These are phyloP conservation scores for Hippophae tibetana DNA, from an alignment of 306 rosid species.

Conservation along the genomic window DNA sequence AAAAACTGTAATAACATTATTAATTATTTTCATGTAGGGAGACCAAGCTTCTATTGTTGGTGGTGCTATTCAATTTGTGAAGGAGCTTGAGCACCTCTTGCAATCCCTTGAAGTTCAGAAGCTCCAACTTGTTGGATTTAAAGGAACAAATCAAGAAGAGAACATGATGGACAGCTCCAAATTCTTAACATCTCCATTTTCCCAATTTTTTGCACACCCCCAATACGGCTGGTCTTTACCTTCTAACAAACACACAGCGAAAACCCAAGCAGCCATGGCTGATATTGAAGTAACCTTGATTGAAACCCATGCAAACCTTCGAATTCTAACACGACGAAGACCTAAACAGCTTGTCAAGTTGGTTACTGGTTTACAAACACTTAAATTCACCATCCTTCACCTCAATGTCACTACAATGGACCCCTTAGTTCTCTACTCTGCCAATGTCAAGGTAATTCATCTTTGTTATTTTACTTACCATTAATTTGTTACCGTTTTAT, in stretches of 20 bases:
- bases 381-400: slow-evolving; percentile 62
- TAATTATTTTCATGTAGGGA: slow-evolving; percentile 35
- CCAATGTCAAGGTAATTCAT: slow-evolving; percentile 70
- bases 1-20: neutral
- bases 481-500: too few relatives aligned
- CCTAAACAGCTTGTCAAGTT: slow-evolving; percentile 47
- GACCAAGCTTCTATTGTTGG: slow-evolving; percentile 96
- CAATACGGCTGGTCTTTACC: slow-evolving; percentile 55
- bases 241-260: slow-evolving; percentile 51
- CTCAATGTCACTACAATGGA: slow-evolving; percentile 64
- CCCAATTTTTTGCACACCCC: slow-evolving; percentile 52
- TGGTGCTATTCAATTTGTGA: slow-evolving; percentile 89
- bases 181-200: slow-evolving; percentile 34
- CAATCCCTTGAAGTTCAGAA: slow-evolving; percentile 70
- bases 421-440: slow-evolving; percentile 65
- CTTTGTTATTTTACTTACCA: too few relatives aligned
- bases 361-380: slow-evolving; percentile 60
- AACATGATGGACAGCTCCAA: slow-evolving; percentile 17
- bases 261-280: slow-evolving; percentile 55
- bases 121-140: slow-evolving; percentile 31
- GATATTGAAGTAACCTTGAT: slow-evolving; percentile 86
- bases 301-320: slow-evolving; percentile 80
- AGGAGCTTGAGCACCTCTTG: slow-evolving; percentile 66
- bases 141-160: slow-evolving; percentile 17
- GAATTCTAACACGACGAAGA: slow-evolving; percentile 51